phyloP scores from a whole-genome alignment of 352 stramenopile genomes.

The Pilasporangium apinafurcum region DNA sequence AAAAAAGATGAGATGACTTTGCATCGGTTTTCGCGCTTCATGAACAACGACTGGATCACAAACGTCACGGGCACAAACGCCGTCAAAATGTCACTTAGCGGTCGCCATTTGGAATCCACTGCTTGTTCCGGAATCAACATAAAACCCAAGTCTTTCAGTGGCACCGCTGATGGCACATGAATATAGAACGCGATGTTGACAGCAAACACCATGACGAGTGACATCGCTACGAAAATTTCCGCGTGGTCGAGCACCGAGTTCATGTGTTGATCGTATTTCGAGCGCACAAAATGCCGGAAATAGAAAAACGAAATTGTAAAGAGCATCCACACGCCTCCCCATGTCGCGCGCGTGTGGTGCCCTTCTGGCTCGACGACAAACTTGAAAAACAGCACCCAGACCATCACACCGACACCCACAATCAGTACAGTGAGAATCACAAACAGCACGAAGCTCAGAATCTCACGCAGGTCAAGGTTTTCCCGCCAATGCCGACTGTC shows the following conservation, averaged over 20 bases:
- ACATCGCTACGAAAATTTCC: conserved; percentile 65
- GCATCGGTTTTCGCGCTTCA: conserved; percentile 42
- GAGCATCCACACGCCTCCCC: conserved; percentile 46
- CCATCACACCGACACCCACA: conserved; percentile 34
- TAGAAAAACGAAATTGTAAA: conserved; percentile 39
- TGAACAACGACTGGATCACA: conserved; percentile 40
- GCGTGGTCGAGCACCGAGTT: conserved; percentile 41
- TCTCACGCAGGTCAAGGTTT: conserved; percentile 31
- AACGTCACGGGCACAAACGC: conserved; percentile 52
- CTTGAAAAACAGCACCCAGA: conserved; percentile 65
- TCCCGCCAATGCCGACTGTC: conserved; percentile 17
- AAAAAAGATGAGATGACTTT: conserved; percentile 56
- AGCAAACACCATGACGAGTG: conserved; percentile 56
- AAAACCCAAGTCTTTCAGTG: conserved; percentile 68
- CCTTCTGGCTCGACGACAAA: conserved; percentile 49
- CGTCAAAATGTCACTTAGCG: conserved; percentile 64
- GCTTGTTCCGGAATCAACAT: conserved; percentile 65
- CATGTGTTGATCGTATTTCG: conserved; percentile 28
- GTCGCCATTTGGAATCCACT: conserved; percentile 45
- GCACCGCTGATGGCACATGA: conserved; percentile 44
- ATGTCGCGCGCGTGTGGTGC: conserved; percentile 30
- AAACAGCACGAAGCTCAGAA: conserved; percentile 38
- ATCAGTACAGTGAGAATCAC: conserved; percentile 30
- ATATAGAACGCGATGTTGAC: conserved; percentile 74
- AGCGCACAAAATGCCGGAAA: conserved; percentile 34